Evolutionary conservation across 495 filamentous ascomycete species (phyloP).

Genomic region (Coniosporium apollinis): DNA sequence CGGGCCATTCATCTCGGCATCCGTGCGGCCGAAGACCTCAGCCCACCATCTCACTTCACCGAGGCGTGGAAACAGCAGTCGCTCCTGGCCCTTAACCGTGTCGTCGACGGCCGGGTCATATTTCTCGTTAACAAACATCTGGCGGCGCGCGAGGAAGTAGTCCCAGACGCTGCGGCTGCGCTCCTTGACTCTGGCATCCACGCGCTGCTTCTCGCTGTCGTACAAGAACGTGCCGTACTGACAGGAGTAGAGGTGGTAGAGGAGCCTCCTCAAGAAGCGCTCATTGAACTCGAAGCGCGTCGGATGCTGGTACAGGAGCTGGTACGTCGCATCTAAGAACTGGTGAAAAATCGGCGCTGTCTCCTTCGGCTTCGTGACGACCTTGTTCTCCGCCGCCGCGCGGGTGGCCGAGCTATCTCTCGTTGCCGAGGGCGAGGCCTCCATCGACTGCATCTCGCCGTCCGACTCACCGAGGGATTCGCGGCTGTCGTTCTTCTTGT

Average conservation of each 20-base stretch:
- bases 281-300: constrained; percentile 95
- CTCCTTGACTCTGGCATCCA: constrained; percentile 51
- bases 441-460: constrained; percentile 41
- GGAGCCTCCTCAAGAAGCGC: constrained; percentile 71
- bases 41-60: constrained; percentile 76
- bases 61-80: constrained; percentile 62
- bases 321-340: constrained; percentile 90
- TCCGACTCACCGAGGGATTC: constrained; percentile 47
- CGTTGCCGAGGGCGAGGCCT: constrained; percentile 23
- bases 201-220: constrained; percentile 82
- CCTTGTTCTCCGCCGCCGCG: constrained; percentile 29
- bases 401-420: constrained; percentile 7
- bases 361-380: constrained; percentile 55
- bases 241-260: constrained; percentile 91
- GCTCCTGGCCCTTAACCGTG: constrained; percentile 54
- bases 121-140: constrained; percentile 63
- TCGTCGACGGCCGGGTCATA: constrained; percentile 72
- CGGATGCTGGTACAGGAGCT: constrained; percentile 73
- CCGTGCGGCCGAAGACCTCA: constrained; percentile 67
- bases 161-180: constrained; percentile 86
- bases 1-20: constrained; percentile 83
- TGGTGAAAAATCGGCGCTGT: constrained; percentile 97
- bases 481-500: constrained; percentile 49
- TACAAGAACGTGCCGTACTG: constrained; percentile 96
- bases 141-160: constrained; percentile 67